These are phyloP conservation scores for Backusella mclennaniae DNA, from an alignment of 192 early-diverging fungal genomes.

Conservation along the genomic window DNA sequence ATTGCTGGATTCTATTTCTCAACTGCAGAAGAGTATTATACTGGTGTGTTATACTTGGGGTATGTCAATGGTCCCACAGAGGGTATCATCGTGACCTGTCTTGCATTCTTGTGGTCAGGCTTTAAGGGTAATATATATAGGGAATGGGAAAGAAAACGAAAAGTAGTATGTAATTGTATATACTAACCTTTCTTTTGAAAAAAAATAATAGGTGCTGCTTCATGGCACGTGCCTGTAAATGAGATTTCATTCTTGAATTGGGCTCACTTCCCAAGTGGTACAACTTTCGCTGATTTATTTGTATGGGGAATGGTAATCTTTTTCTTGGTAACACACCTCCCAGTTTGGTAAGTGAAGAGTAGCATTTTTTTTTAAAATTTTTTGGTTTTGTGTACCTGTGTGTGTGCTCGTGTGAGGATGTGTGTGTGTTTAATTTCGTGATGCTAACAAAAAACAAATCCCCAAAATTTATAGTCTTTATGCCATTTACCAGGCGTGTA, in stretches of 20 bases:
- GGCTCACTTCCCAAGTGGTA: constrained; percentile 1
- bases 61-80: constrained; percentile 87
- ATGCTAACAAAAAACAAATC: background rate
- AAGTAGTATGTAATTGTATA: background rate
- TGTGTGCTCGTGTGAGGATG: background rate
- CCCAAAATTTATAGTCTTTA: constrained; percentile 38
- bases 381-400: background rate
- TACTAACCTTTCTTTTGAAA: background rate
- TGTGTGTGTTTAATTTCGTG: background rate
- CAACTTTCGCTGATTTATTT: constrained; percentile 29
- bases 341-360: constrained; percentile 45
- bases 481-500: constrained; percentile 46
- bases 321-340: constrained; percentile 52
- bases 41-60: constrained; percentile 79
- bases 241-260: constrained; percentile 8
- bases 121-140: constrained; percentile 48
- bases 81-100: constrained; percentile 70
- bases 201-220: constrained; percentile 9
- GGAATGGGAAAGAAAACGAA: background rate
- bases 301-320: constrained; percentile 39
- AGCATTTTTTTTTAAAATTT: background rate
- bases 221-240: constrained; percentile 16
- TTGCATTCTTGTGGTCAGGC: constrained; percentile 66
- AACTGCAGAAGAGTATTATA: constrained; percentile 91
- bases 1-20: constrained; percentile 81